These are phyloP conservation scores for Grigorovia jiainica DNA, from an alignment of 805 yeast species.

Conservation along the genomic window DNA sequence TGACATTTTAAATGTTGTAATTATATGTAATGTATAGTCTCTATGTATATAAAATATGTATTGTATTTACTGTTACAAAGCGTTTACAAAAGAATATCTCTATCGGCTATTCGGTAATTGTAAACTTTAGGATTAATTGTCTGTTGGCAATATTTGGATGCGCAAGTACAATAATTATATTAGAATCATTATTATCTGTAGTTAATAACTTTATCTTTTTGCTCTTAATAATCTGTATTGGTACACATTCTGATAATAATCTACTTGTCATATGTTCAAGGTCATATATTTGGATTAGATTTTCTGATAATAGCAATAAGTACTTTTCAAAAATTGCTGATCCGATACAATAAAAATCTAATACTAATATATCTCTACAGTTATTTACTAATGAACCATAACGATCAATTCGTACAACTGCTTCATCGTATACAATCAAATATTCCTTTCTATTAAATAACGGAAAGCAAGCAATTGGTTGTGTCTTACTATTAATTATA, in stretches of 20 bases:
- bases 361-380: slow-evolving; percentile 32
- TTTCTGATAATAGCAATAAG: slow-evolving; percentile 49
- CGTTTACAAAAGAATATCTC: too few species aligned
- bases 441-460: slow-evolving; percentile 45
- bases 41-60: too few species aligned
- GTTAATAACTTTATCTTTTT: slow-evolving; percentile 48
- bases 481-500: slow-evolving; percentile 27
- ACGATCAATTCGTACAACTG: slow-evolving; percentile 56
- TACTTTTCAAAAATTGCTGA: slow-evolving; percentile 39
- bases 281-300: slow-evolving; percentile 61
- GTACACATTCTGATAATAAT: slow-evolving; percentile 29
- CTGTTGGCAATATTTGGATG: slow-evolving; percentile 57
- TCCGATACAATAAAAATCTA: slow-evolving; percentile 33
- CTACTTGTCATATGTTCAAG: slow-evolving; percentile 22
- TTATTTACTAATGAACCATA: slow-evolving; percentile 42
- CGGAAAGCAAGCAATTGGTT: slow-evolving; percentile 57
- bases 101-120: slow-evolving; percentile 1
- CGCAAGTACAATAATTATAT: slow-evolving; percentile 39
- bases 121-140: slow-evolving; percentile 39
- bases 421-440: slow-evolving; percentile 58
- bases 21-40: too few species aligned
- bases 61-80: too few species aligned
- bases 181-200: slow-evolving; percentile 28
- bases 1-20: too few species aligned
- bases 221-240: slow-evolving; percentile 64